These are phyloP conservation scores for Fusarium avenaceum DNA, from an alignment of 2,329 filamentous ascomycete genomes.

Conservation along the genomic window DNA sequence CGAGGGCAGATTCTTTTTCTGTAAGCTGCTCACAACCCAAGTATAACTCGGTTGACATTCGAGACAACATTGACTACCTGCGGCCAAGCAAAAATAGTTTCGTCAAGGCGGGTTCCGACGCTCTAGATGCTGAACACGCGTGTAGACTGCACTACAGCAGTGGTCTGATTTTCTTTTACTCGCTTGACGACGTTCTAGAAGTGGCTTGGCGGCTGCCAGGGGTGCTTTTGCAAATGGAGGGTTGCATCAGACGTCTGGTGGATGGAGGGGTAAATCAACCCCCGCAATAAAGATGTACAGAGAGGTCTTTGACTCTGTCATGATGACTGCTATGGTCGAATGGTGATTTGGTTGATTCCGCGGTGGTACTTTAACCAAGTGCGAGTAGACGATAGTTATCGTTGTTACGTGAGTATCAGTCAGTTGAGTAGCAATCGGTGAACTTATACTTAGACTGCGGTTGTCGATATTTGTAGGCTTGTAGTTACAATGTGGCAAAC, in stretches of 20 bases:
- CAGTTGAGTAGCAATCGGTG: not conserved
- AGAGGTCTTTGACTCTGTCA: not conserved
- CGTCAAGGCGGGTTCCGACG: constrained; percentile 1
- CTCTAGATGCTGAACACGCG: constrained; percentile 12
- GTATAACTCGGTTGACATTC: not conserved
- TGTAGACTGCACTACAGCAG: not conserved
- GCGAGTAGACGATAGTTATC: not conserved
- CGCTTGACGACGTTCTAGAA: constrained; percentile 29
- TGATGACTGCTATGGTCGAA: not conserved
- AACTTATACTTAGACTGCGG: not conserved
- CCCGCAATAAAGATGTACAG: not conserved
- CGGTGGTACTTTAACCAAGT: not conserved
- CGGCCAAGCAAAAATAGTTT: not conserved
- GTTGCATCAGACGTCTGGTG: constrained; percentile 21
- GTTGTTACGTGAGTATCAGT: not conserved
- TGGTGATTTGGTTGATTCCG: not conserved
- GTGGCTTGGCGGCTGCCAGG: constrained; percentile 32
- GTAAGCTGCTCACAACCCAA: not conserved
- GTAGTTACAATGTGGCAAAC: too few species aligned
- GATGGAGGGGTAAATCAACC: constrained; percentile 29
- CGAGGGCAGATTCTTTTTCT: not conserved
- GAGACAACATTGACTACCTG: constrained; percentile 5
- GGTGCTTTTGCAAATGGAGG: constrained; percentile 17
- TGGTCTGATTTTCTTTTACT: constrained; percentile 29
- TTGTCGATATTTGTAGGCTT: not conserved